Evolutionary conservation across 805 yeast genomes (phyloP).

Genomic region (Metschnikowia gruessii): DNA sequence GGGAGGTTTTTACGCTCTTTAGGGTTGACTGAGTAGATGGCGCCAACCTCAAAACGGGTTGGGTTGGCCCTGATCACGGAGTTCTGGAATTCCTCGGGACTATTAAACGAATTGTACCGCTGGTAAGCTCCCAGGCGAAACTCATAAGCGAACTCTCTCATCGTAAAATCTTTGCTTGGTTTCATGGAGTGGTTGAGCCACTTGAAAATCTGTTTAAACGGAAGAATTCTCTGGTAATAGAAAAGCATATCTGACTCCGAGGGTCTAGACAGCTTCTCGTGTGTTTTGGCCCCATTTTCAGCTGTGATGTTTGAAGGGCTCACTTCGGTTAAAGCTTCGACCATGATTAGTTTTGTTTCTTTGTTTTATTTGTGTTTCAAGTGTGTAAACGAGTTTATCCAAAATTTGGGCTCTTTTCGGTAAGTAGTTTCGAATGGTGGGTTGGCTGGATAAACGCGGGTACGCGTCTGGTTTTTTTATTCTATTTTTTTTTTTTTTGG

Average conservation of each 20-base stretch:
- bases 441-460: not conserved
- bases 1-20: constrained; percentile 74
- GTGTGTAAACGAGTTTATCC: not conserved
- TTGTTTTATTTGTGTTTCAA: not conserved
- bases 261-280: constrained; percentile 24
- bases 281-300: not conserved
- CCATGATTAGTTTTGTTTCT: not conserved
- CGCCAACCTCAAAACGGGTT: constrained; percentile 92
- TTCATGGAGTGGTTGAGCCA: constrained; percentile 88
- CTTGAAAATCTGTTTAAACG: constrained; percentile 73
- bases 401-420: not conserved
- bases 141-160: constrained; percentile 93
- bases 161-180: constrained; percentile 71
- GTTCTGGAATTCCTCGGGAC: constrained; percentile 70
- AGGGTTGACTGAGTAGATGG: constrained; percentile 87
- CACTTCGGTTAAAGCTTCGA: no score
- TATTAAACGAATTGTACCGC: constrained; percentile 75
- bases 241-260: constrained; percentile 64
- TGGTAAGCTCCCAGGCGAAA: constrained; percentile 84
- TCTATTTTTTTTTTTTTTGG: not conserved
- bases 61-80: constrained; percentile 75
- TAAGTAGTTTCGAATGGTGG: not conserved
- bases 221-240: constrained; percentile 68
- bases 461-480: not conserved
- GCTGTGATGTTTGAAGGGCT: not conserved